These are phyloP conservation scores for Diaporthe sp. DNA, from an alignment of 2,329 filamentous ascomycete genomes.

Conservation along the genomic window DNA sequence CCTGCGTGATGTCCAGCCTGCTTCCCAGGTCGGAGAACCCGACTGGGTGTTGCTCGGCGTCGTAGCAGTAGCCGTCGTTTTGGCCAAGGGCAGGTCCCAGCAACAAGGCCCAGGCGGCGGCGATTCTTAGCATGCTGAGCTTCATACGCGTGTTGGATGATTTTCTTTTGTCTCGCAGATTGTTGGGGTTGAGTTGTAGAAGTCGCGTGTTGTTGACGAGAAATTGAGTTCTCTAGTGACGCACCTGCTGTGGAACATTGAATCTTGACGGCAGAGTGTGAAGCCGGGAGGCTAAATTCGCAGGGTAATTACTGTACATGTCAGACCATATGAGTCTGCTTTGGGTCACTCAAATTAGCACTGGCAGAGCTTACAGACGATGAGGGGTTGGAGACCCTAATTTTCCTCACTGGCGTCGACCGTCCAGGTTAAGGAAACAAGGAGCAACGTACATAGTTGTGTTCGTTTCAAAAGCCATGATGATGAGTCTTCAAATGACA, in stretches of 20 bases:
- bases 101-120: not conserved
- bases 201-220: not conserved
- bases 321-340: not conserved
- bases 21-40: slow-evolving; percentile 9
- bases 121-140: too few relatives aligned
- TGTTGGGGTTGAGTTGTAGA: not conserved
- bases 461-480: not conserved
- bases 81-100: not conserved
- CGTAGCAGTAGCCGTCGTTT: not conserved
- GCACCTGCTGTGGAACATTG: not conserved
- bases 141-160: not conserved
- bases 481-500: not conserved
- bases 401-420: not conserved
- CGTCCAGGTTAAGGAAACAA: not conserved
- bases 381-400: not conserved
- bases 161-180: too few relatives aligned
- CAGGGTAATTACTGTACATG: not conserved
- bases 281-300: not conserved
- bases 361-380: not conserved
- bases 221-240: not conserved
- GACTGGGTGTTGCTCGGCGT: not conserved
- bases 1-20: not conserved
- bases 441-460: not conserved
- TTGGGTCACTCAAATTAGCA: not conserved
- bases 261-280: not conserved